Evolutionary conservation across 352 stramenopile species (phyloP), one percentile per base, ranked within the genome.

Genomic region (Hyaloperonospora brassicae): DNA sequence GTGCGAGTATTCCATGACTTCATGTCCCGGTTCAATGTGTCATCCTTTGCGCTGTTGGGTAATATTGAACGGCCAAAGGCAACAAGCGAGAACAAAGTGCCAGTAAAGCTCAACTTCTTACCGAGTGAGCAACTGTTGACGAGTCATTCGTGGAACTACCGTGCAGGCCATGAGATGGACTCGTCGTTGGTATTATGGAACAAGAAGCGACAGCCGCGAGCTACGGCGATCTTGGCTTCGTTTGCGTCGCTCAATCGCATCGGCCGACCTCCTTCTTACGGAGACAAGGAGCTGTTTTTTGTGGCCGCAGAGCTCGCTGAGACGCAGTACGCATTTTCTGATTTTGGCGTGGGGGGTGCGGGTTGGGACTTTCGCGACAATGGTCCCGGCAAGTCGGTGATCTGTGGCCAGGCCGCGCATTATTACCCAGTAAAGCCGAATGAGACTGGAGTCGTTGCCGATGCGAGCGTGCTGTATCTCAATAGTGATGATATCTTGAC

Each of bases 381-480:
- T 0, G 59, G 62, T 8, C 55, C 57, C 21, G 61, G 71, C 30
- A 66, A 73, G 14, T 62, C 51, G 11, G 63, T 62, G 7, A 14
- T 85, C 3, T 85, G 74, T 38, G 74, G 74, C 39, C 66, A 85
- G 27, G 62, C 66, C 46, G 58, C 79, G 30, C 74, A 85, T 21
- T 71, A 69, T 30, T 79, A 70, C 45, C 73, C 71, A 12, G 58
- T 72, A 27, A 52, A 64, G 14, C 36, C 36, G 36, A 50, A 43
- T n/a, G 46, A 62, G 5, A 53, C 24, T 9, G 57, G 61, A 11
- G 45, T 56, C 14, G 60, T 53, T 38, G 62, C 66, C 31, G 48
- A 71, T 14, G 53, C 70, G 0, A 57, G 59, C 11, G 41, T 69
- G 31, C 65, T 81, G 12, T 84, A 79, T 57, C 66, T 81, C 43